These are phyloP conservation scores for Eremothecium cymbalariae DNA, from an alignment of 1,139 yeast genomes.

Conservation along the genomic window DNA sequence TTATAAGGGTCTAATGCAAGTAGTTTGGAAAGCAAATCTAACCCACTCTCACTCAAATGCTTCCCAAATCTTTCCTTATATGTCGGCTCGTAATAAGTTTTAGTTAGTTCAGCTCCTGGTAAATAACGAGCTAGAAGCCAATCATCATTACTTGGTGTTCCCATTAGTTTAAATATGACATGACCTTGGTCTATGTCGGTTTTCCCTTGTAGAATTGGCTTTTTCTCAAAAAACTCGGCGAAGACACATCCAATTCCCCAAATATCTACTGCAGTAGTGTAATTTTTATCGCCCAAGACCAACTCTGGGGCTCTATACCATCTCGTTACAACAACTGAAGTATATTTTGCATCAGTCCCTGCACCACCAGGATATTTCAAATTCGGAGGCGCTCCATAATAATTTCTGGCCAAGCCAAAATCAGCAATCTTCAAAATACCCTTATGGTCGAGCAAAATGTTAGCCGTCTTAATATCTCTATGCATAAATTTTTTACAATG, in stretches of 20 bases:
- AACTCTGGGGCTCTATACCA: conserved; percentile 98
- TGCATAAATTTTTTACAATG: conserved; percentile 69
- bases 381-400: conserved; percentile 63
- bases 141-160: conserved; percentile 58
- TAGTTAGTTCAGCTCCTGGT: conserved; percentile 46
- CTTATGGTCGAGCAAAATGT: conserved; percentile 64
- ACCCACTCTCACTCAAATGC: conserved; percentile 27
- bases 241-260: conserved; percentile 98
- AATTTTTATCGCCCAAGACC: conserved; percentile 71
- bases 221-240: conserved; percentile 76
- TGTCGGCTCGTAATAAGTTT: conserved; percentile 42
- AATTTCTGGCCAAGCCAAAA: conserved; percentile 82
- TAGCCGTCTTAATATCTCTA: conserved; percentile 92
- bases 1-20: conserved; percentile 59
- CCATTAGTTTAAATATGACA: conserved; percentile 68
- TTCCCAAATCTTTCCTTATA: conserved; percentile 44
- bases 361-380: conserved; percentile 59
- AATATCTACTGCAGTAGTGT: conserved; percentile 89
- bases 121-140: conserved; percentile 62
- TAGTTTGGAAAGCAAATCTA: conserved; percentile 45
- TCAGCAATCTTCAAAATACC: conserved; percentile 87
- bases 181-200: conserved; percentile 90
- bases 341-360: conserved; percentile 52
- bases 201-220: conserved; percentile 78
- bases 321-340: conserved; percentile 88